Percentiles rank a stretch among this genome's conserved stretches.
Evolutionary conservation across 139 green algal genomes (phyloP).

Genomic region (Spirogloea muscicola): DNA sequence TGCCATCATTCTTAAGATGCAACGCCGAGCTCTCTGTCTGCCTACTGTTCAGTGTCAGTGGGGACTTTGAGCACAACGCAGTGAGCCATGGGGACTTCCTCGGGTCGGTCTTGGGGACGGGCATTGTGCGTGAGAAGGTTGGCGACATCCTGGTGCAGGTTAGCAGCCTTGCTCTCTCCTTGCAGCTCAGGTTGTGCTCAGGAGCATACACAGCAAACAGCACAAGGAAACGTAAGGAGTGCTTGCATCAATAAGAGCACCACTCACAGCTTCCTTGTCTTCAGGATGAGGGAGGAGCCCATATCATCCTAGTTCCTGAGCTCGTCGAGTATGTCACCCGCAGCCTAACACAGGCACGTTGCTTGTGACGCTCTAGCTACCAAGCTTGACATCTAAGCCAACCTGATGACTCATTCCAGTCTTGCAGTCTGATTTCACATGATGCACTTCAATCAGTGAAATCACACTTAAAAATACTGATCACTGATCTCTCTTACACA

Average conservation of each 20-base stretch:
- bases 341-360: conserved; percentile 11
- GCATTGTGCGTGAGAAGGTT: conserved; percentile 40
- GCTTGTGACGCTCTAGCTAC: neutral
- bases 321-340: conserved; percentile 29
- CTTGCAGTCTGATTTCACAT: too few relatives aligned
- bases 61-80: conserved; percentile 35
- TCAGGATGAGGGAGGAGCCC: conserved; percentile 36
- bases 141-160: conserved; percentile 48
- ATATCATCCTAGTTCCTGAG: conserved; percentile 30
- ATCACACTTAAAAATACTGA: too few relatives aligned
- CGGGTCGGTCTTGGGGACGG: conserved; percentile 38
- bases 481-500: too few relatives aligned
- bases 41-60: conserved; percentile 14
- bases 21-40: neutral
- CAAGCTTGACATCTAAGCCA: too few relatives aligned
- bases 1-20: neutral
- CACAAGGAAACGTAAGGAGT: neutral
- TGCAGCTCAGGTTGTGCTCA: too few relatives aligned
- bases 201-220: too few relatives aligned
- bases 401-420: too few relatives aligned
- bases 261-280: neutral
- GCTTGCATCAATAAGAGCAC: neutral
- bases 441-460: too few relatives aligned
- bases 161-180: neutral
- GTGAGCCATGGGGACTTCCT: conserved; percentile 47